Base-by-base conservation (phyloP, 2,329 filamentous ascomycete species). In the Pseudohalonectria lignicola region DNA sequence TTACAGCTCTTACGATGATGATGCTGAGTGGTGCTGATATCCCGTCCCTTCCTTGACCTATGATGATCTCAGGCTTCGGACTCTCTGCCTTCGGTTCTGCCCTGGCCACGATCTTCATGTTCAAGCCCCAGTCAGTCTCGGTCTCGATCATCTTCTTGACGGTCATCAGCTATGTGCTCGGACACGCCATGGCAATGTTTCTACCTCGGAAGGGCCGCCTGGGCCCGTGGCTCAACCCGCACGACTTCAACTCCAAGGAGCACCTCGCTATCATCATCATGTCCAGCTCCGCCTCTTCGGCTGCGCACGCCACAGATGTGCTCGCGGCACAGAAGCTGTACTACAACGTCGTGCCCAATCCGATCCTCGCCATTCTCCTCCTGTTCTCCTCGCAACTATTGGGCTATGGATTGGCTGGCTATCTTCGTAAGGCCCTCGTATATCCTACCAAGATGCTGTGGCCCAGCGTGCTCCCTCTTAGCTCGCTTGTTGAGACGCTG, bases 401-500 rank as follows among this genome's bases (percentile, higher is more conserved):
- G 13, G 67, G 67, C 0, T 72, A 66, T 31, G 68, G 66, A 17
- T 49, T 72, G 36, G 62, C 63, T 4, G 68, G 67, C 13, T 43
- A 70, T 23, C 50, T 71, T 45, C 59, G 68, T 8, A 53, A 57
- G 25, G 56, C 63, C 8, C 48, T 69, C 12, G 56, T 71, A 1
- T 64, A 64, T 42, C 66, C 67, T 1, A 67, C 63, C 16, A 64
- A 63, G 40, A 67, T 71, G 54, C 18, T 67, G 6, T 67, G 60
- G 56, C 64, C 62, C 1, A 49, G 50, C 37, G 37, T 42, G 25
- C 37, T 50, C 19, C 48, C 48, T 6, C 45, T 52, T 2, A 48
- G 44, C 21, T 34, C 47, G 3, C 34, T 53, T 10, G 39, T 53
- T 31, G 48, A 51, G 39, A 50, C 51, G 7, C 46, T 53, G 35